Conservation (phyloP, 2,329 filamentous ascomycete genomes). For the Paecilomyces sp. region DNA sequence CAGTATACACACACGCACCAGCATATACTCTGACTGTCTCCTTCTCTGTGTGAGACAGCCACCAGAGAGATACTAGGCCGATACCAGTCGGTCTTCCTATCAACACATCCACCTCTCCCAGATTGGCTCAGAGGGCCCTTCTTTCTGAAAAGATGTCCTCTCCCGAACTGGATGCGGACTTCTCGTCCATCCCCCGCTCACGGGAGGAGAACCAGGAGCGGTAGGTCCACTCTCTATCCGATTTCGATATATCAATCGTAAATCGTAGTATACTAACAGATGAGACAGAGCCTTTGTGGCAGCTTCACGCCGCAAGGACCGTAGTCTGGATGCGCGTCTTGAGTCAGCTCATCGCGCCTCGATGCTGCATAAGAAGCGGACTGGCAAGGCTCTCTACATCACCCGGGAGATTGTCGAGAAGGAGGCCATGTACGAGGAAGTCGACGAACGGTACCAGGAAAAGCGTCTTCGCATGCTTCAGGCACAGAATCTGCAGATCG, state of each 20-base stretch:
- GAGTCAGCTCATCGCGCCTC: conserved; percentile 83
- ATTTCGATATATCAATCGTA: background rate
- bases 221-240: conserved; percentile 16
- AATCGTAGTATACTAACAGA: conserved; percentile 9
- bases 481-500: conserved; percentile 29
- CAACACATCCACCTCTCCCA: background rate
- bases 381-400: conserved; percentile 73
- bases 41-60: background rate
- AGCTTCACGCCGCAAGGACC: conserved; percentile 77
- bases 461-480: conserved; percentile 33
- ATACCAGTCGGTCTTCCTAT: background rate
- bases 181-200: conserved; percentile 26
- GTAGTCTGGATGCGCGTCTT: conserved; percentile 77
- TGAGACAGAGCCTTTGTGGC: conserved; percentile 73
- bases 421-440: conserved; percentile 95
- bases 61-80: background rate
- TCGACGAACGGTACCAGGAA: conserved; percentile 63
- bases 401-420: conserved; percentile 80
- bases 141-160: conserved; percentile 12
- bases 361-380: conserved; percentile 83
- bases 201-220: conserved; percentile 41
- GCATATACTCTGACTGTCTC: background rate
- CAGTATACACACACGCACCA: background rate
- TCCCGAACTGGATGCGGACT: conserved; percentile 22
- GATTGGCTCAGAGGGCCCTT: background rate